Percentiles rank a stretch among this genome's conserved stretches.
phyloP scores from a whole-genome alignment of 805 yeast species.

The Candida silvicultrix region DNA sequence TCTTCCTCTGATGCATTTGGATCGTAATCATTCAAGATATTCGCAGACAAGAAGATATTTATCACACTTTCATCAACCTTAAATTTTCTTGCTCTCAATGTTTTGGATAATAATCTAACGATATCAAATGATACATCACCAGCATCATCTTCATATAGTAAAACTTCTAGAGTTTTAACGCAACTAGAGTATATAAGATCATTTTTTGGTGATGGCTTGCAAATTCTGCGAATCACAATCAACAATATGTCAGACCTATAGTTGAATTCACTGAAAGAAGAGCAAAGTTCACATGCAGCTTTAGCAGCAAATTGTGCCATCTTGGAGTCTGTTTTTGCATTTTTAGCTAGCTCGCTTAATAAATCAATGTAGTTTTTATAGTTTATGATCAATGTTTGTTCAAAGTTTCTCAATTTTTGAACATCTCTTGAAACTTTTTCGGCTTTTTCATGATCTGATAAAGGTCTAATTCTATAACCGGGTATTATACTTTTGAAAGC shows the following conservation, averaged over 20 bases:
- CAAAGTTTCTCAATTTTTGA: slow-evolving; percentile 69
- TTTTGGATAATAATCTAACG: slow-evolving; percentile 59
- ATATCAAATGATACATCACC: slow-evolving; percentile 80
- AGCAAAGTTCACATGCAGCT: slow-evolving; percentile 74
- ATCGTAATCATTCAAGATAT: slow-evolving; percentile 63
- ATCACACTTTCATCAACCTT: slow-evolving; percentile 80
- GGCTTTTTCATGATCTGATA: slow-evolving; percentile 72
- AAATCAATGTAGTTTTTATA: slow-evolving; percentile 63
- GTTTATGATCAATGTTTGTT: slow-evolving; percentile 65
- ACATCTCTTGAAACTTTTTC: slow-evolving; percentile 85
- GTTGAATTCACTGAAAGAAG: slow-evolving; percentile 72
- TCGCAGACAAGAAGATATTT: slow-evolving; percentile 63
- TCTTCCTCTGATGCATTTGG: slow-evolving; percentile 50
- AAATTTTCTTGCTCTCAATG: slow-evolving; percentile 66
- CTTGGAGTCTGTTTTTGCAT: slow-evolving; percentile 27
- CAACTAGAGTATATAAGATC: slow-evolving; percentile 50
- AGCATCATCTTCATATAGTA: slow-evolving; percentile 72
- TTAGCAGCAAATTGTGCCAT: slow-evolving; percentile 57
- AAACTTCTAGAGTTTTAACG: slow-evolving; percentile 56
- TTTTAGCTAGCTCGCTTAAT: slow-evolving; percentile 36
- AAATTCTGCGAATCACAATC: slow-evolving; percentile 60
- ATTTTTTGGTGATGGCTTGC: slow-evolving; percentile 42
- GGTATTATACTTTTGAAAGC: slow-evolving; percentile 85
- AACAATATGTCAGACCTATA: slow-evolving; percentile 69
- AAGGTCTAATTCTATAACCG: slow-evolving; percentile 76